These are phyloP conservation scores for Leccinum subtestaceum DNA, from an alignment of 768 basidiomycete genomes.

Conservation along the genomic window DNA sequence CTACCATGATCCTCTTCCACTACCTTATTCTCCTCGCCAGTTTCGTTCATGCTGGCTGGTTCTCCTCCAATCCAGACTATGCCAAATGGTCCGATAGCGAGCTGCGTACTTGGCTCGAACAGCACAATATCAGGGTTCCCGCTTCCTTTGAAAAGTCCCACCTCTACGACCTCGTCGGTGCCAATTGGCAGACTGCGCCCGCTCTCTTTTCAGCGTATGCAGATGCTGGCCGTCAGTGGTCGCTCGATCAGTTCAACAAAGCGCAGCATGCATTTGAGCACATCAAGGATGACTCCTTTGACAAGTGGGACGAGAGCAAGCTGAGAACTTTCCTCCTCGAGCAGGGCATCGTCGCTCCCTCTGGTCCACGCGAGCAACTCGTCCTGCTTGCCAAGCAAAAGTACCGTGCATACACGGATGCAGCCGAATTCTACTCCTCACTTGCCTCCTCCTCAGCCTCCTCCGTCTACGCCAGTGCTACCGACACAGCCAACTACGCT, in stretches of 20 bases:
- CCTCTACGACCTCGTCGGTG: constrained; percentile 50
- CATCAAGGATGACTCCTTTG: constrained; percentile 60
- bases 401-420: constrained; percentile 57
- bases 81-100: constrained; percentile 60
- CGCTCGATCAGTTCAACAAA: constrained; percentile 56
- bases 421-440: constrained; percentile 54
- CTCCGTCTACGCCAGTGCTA: constrained; percentile 49
- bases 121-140: constrained; percentile 59
- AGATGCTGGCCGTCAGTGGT: constrained; percentile 43
- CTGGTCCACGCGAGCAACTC: constrained; percentile 76
- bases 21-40: constrained; percentile 32
- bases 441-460: constrained; percentile 48
- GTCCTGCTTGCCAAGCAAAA: constrained; percentile 71
- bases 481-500: constrained; percentile 34
- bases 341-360: constrained; percentile 83
- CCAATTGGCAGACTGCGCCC: constrained; percentile 50
- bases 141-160: constrained; percentile 39
- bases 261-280: constrained; percentile 64
- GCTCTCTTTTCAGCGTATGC: constrained; percentile 34
- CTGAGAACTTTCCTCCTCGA: constrained; percentile 82
- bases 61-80: constrained; percentile 41
- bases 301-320: constrained; percentile 81
- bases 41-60: constrained; percentile 49
- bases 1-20: constrained; percentile 17
- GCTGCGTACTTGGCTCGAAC: constrained; percentile 66